phyloP scores from a whole-genome alignment of 2,329 filamentous ascomycete genomes.

The Beauveria caledonica region DNA sequence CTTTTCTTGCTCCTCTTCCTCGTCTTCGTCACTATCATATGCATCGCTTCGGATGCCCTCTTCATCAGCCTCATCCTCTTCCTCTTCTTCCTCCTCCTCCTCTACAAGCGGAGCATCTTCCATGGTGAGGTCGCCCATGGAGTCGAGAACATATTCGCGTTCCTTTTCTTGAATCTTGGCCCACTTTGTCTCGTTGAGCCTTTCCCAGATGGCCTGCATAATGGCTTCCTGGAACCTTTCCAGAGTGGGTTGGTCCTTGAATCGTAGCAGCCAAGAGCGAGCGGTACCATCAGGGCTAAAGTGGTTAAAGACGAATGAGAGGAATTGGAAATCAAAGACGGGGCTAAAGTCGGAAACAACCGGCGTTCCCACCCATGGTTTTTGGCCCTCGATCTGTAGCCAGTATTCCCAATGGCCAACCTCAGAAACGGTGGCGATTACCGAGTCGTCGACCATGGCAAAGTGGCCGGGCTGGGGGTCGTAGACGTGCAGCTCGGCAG shows the following conservation, averaged over 20 bases:
- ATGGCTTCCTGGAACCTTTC: slow-evolving; percentile 88
- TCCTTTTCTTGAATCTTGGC: slow-evolving; percentile 85
- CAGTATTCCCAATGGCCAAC: slow-evolving; percentile 91
- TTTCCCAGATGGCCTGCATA: slow-evolving; percentile 95
- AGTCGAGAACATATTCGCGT: slow-evolving; percentile 87
- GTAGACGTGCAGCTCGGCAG: slow-evolving; percentile 84
- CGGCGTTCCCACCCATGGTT: slow-evolving; percentile 79
- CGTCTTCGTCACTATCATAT: slow-evolving; percentile 61
- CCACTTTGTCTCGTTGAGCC: slow-evolving; percentile 92
- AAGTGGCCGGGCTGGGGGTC: slow-evolving; percentile 86
- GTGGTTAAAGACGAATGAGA: slow-evolving; percentile 99
- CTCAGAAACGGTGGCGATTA: slow-evolving; percentile 75
- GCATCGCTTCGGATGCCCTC: slow-evolving; percentile 63
- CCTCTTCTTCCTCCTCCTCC: slow-evolving; percentile 40
- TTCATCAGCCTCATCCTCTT: slow-evolving; percentile 47
- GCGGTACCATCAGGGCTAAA: slow-evolving; percentile 82
- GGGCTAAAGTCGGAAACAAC: slow-evolving; percentile 90
- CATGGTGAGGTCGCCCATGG: slow-evolving; percentile 91
- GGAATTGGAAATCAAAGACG: slow-evolving; percentile 96
- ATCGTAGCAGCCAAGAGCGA: slow-evolving; percentile 91
- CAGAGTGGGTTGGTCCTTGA: slow-evolving; percentile 72
- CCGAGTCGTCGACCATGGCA: slow-evolving; percentile 64
- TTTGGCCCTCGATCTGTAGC: slow-evolving; percentile 72
- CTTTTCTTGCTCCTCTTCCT: slow-evolving; percentile 61
- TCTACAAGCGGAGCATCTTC: slow-evolving; percentile 55